Base-by-base conservation (phyloP, 352 stramenopile genomes). In the Saprolegnia parasitica region DNA sequence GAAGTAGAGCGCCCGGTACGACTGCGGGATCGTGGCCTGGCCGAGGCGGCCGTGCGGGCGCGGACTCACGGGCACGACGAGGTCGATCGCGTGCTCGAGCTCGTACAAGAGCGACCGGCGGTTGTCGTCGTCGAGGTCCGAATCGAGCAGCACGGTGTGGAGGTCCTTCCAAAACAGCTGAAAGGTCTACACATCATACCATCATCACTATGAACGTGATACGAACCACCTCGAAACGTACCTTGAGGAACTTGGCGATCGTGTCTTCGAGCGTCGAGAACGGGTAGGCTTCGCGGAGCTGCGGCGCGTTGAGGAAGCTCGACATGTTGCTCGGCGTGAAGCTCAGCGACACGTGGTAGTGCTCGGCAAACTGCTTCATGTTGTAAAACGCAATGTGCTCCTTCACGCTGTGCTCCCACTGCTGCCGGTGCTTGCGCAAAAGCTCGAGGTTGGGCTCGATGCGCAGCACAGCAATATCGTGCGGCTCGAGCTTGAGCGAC, bases 361-460 rank as follows among this genome's bases (percentile, higher is more conserved):
- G 87, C 71, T 95, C 87, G 1, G 87, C 87, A 54, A 95, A 93
- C 71, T 95, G 87, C 71, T 90, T 91, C 72, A 93, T 93, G 75
- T 95, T 95, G 79, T 95, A 95, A 68, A 95, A 72, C 29, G 87
- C 90, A 67, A 93, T 84, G 42, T 95, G 87, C 64, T 95, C 85
- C 65, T 93, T 95, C 50, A 95, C 83, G 56, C 80, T 93, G 72
- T 93, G 86, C 24, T 95, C 85, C 87, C 87, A 95, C 46, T 91
- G 77, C 61, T 91, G 83, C 24, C 88, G 87, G 56, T 93, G 78
- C 67, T 88, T 90, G 71, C 84, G 87, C 16, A 95, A 67, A 16
- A 79, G 77, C 35, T 75, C 78, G 5, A 91, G 72, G 64, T 95
- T 86, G 4, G 84, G 85, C 26, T 78, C 81, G 13, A 93, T 81